phyloP scores from a whole-genome alignment of 495 filamentous ascomycete genomes.

The Penicillium bialowiezense region DNA sequence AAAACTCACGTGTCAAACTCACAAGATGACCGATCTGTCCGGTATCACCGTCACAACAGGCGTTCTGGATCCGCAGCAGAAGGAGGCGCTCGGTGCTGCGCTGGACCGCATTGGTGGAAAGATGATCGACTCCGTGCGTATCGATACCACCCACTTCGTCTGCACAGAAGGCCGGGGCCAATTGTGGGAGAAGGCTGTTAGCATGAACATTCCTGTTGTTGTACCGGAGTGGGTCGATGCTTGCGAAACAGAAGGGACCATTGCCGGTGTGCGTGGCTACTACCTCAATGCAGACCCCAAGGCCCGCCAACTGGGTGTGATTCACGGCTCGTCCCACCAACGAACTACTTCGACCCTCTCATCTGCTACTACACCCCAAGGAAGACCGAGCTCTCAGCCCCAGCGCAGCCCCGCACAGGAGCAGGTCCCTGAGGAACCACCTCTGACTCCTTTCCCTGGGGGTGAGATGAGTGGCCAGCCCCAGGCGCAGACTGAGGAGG shows the following conservation, averaged over 20 bases:
- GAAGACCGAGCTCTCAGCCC: conserved; percentile 24
- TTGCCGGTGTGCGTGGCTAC: conserved; percentile 91
- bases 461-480: conserved; percentile 33
- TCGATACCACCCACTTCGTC: conserved; percentile 98
- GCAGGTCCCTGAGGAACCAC: conserved; percentile 30
- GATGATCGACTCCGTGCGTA: conserved; percentile 84
- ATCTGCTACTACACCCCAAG: conserved; percentile 20
- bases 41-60: conserved; percentile 95
- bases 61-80: conserved; percentile 69
- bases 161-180: conserved; percentile 91
- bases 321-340: conserved; percentile 40
- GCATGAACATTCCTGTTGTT: conserved; percentile 99
- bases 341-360: conserved; percentile 38
- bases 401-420: conserved; percentile 16
- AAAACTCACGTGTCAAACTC: conserved; percentile 81
- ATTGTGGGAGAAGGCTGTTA: conserved; percentile 90
- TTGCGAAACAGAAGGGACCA: conserved; percentile 88
- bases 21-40: conserved; percentile 98
- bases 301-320: conserved; percentile 54
- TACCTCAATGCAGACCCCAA: conserved; percentile 87
- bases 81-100: conserved; percentile 69
- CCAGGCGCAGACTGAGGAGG: conserved; percentile 26
- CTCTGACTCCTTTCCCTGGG: conserved; percentile 44
- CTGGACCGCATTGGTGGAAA: conserved; percentile 90
- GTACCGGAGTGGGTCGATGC: conserved; percentile 94